phyloP scores from a whole-genome alignment of 78 protist genomes.

The Mastigamoeba balamuthi region DNA sequence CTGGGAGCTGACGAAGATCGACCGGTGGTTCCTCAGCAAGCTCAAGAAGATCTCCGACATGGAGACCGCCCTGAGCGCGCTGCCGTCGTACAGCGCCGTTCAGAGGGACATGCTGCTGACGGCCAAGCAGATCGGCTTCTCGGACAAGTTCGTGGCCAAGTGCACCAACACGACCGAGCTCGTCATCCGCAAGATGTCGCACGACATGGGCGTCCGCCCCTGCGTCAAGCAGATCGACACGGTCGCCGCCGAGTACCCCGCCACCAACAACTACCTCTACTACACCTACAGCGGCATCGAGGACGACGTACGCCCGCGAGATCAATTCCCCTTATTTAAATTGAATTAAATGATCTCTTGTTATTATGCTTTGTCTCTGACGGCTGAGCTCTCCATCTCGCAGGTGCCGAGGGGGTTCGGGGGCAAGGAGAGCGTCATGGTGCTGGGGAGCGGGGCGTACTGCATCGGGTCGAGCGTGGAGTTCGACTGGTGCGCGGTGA shows the following conservation, averaged over 20 bases:
- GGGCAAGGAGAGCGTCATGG: slow-evolving; percentile 37
- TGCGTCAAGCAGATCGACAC: slow-evolving; percentile 93
- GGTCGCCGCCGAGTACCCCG: slow-evolving; percentile 92
- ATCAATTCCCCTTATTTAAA: no score
- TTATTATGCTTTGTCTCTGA: no score
- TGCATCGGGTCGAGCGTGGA: slow-evolving; percentile 81
- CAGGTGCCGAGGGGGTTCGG: no score
- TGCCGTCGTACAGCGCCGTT: neutral
- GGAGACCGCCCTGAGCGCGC: slow-evolving; percentile 16
- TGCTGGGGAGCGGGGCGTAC: slow-evolving; percentile 89
- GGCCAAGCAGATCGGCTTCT: slow-evolving; percentile 81
- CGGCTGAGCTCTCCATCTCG: no score
- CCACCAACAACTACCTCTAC: slow-evolving; percentile 90
- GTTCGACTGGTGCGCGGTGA: slow-evolving; percentile 77
- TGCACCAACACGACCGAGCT: slow-evolving; percentile 39
- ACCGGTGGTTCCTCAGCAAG: slow-evolving; percentile 85
- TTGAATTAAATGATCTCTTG: no score
- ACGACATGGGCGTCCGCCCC: slow-evolving; percentile 48
- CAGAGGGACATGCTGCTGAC: slow-evolving; percentile 16
- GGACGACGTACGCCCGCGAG: slow-evolving; percentile 66
- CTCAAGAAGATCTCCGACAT: slow-evolving; percentile 50
- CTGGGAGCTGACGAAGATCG: slow-evolving; percentile 77
- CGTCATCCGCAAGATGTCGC: slow-evolving; percentile 46
- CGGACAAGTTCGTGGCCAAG: slow-evolving; percentile 65
- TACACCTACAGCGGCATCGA: slow-evolving; percentile 77